Base-by-base conservation (phyloP, 2,329 filamentous ascomycete genomes). In the Colletotrichum navitas region DNA sequence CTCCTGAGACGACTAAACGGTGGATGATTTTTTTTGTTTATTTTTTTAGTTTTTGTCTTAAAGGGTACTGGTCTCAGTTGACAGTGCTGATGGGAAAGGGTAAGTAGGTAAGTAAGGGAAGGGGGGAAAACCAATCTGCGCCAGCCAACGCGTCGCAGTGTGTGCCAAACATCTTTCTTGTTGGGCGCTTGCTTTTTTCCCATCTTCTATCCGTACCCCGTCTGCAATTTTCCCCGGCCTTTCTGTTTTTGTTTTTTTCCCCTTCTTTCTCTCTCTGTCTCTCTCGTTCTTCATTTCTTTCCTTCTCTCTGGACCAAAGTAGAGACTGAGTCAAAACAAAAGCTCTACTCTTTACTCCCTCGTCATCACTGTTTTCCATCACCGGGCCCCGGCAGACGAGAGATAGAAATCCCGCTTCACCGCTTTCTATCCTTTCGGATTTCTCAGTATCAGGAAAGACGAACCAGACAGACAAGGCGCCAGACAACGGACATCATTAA, bases 111-210 rank as follows among this genome's bases (percentile, higher is more conserved):
- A 12, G 43, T 5, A 43, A 51, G 14, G 29, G 43, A 34, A 41
- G 29, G 4, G 21, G 29, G 5, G 16, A 24, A 16, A 47, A 47
- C 14, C 43, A 45, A 59, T 69, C 34, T 36, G 45, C 49, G 60
- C 51, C 60, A 68, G 51, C 49, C 32, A 49, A 64, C 34, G 55
- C 29, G 45, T 66, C 39, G 45, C 34, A 47, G 45, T 18, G 43
- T 36, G 54, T 66, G 62, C 65, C 62, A 36, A 49, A 60, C 54
- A 41, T 60, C 36, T 45, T 60, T 66, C 36, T 45, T 60, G 59
- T 69, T 54, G 45, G 43, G 12, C 45, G 32, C 16, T 61, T 70
- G 39, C 62, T 69, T 70, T 60, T 66, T 47, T 6, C 14, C 29
- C 49, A 21, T 55, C 39, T 39, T 34, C 26, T 51, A 24, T 36